Evolutionary conservation across 352 stramenopile genomes (phyloP).

Genomic region (Sclerospora graminicola): DNA sequence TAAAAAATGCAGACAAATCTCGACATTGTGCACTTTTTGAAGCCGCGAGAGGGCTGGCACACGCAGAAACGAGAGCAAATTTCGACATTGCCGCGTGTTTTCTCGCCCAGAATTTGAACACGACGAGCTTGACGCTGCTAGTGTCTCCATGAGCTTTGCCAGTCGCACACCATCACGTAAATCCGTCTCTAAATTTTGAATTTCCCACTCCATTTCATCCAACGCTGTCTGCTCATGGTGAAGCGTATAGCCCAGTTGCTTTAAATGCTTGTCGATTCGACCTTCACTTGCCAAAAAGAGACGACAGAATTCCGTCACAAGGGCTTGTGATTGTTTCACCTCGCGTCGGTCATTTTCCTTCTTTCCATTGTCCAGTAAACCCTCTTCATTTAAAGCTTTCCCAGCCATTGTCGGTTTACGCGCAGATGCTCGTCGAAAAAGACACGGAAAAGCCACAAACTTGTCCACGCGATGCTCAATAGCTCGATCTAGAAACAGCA

Average conservation of each 20-base stretch:
- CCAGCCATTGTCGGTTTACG: conserved; percentile 1
- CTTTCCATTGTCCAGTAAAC: conserved; percentile 5
- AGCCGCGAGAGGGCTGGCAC: conserved; percentile 90
- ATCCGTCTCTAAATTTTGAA: conserved; percentile 90
- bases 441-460: conserved; percentile 75
- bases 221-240: conserved; percentile 87
- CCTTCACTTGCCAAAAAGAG: conserved; percentile 91
- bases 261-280: conserved; percentile 91
- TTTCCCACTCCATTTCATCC: conserved; percentile 91
- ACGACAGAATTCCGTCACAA: conserved; percentile 89
- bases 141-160: conserved; percentile 87
- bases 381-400: conserved; percentile 7
- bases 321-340: conserved; percentile 87
- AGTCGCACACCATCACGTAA: conserved; percentile 94
- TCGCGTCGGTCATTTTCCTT: conserved; percentile 9
- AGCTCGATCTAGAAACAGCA: conserved; percentile 88
- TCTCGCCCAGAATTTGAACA: not conserved
- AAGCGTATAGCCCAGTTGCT: conserved; percentile 79
- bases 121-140: conserved; percentile 32
- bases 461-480: conserved; percentile 66
- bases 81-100: conserved; percentile 4
- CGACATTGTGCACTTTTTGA: conserved; percentile 95
- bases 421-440: conserved; percentile 67
- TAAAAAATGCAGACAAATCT: conserved; percentile 82
- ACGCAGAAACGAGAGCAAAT: conserved; percentile 79